Base-by-base conservation (phyloP, 768 basidiomycete species). In the Amanita exitialis region DNA sequence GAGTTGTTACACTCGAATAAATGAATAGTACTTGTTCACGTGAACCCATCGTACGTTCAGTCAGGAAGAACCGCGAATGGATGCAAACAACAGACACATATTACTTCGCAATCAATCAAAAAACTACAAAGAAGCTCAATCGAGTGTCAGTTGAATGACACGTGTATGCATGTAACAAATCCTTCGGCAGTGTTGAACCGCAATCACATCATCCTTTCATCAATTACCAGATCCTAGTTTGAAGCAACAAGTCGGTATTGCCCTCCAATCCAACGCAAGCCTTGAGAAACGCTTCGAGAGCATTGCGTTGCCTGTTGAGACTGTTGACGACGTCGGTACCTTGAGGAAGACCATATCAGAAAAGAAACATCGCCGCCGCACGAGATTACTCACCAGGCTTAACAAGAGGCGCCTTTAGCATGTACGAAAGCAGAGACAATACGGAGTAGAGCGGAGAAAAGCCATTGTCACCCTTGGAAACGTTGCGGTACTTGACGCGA, bases 351-450 rank as follows among this genome's bases (percentile, higher is more conserved):
- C 36, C 12, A 18, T 25, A 45, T 16, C 43, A 39, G 30, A n/a
- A 36, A 28, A 8, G 30, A 41, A 18, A 34, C 38, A 53, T 39
- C 20, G 3, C 49, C 10, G 43, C 32, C 7, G 34, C 5, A 32
- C 18, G 25, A 38, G 21, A 42, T 12, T 2, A 58, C 74, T 53
- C 60, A 77, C 83, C 88, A 58, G 88, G 90, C 75, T 94, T 94
- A 69, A 94, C 92, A 62, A 94, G 80, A n/a, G 92, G 91, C 0
- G 92, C 93, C 77, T 96, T 96, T 71, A 95, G 83, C 92, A 97
- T 95, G 77, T 94, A 97, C 38, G 84, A 88, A 50, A 97, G 77
- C 55, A 97, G 79, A 36, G 92, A 95, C 49, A 99, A 75, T 53
- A 99, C 88, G 3, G 88, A 78, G 77, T 99, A 90, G 16, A 98